Conservation (phyloP, 2,329 filamentous ascomycete genomes). For the Penicillium hesseltinei region DNA sequence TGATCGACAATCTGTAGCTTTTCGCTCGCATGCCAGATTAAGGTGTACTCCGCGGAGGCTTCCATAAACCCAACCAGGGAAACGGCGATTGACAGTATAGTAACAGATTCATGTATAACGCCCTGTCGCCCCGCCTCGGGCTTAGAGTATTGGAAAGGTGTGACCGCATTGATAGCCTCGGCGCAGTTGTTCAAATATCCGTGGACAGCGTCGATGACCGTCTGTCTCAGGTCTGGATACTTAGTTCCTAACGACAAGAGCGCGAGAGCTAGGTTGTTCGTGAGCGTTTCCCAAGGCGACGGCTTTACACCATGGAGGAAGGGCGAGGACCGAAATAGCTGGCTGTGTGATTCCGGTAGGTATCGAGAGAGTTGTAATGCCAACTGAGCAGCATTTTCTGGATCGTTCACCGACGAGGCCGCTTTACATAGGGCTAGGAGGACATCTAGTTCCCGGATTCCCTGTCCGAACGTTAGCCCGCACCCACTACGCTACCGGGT, state of each 20-base stretch:
- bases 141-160: slow-evolving; percentile 57
- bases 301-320: slow-evolving; percentile 80
- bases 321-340: slow-evolving; percentile 74
- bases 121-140: slow-evolving; percentile 47
- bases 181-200: slow-evolving; percentile 71
- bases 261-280: slow-evolving; percentile 74
- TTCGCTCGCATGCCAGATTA: slow-evolving; percentile 77
- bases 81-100: slow-evolving; percentile 72
- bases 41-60: slow-evolving; percentile 71
- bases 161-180: slow-evolving; percentile 56
- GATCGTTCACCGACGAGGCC: slow-evolving; percentile 69
- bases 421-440: slow-evolving; percentile 89
- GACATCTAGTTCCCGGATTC: slow-evolving; percentile 85
- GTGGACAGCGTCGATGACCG: slow-evolving; percentile 65
- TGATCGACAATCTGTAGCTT: slow-evolving; percentile 70
- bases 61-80: slow-evolving; percentile 89
- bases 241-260: slow-evolving; percentile 76
- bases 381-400: slow-evolving; percentile 73
- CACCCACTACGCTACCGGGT: background rate
- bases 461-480: slow-evolving; percentile 51
- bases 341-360: slow-evolving; percentile 77
- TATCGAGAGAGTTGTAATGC: slow-evolving; percentile 79
- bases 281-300: slow-evolving; percentile 82
- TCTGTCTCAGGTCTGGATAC: slow-evolving; percentile 66
- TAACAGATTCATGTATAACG: slow-evolving; percentile 58